Base-by-base conservation (phyloP, 768 basidiomycete species). In the Trametes coccinea region DNA sequence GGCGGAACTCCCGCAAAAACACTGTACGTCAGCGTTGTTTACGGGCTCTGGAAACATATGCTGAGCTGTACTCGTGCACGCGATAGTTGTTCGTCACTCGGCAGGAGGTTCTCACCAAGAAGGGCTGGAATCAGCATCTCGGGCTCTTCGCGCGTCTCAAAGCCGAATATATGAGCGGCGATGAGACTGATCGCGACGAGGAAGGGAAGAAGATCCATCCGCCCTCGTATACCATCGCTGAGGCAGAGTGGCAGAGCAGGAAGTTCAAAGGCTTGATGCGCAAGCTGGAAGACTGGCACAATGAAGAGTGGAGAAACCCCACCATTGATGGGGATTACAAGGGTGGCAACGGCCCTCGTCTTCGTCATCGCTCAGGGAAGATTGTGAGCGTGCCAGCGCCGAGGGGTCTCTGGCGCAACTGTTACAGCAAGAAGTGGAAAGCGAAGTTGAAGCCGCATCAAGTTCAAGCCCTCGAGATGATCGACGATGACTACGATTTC, bases 331-430 rank as follows among this genome's bases (percentile, higher is more conserved):
- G 41, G 4, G 37, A 48, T 6, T 31, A 17, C n/a, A 56, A 37
- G 17, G 46, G 22, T 13, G 56, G 56, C 2, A 56, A 39, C 22
- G 37, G 40, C 9, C 53, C 53, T 1, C 53, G 53, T 16, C 22
- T 14, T 29, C 53, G 53, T 13, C 14, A 44, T 1, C 16, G 5
- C 40, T 8, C 6, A 5, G 27, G 29, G 13, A 44, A 44, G 40
- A 30, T 31, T 4, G 41, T 44, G 0, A n/a, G 31, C 27, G 27
- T 16, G 3, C 5, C 45, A 31, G 57, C 57, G n/a, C 53, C 53
- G 9, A 33, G n/a, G 5, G 57, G 57, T 2, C 40, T 59, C 16
- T 59, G 57, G 57, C 57, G 57, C 37, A 59, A 59, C 40, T 59
- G 57, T 34, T 59, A 59, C 29, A 44, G 34, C 30, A 1, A 7